Conservation (phyloP, 2,329 filamentous ascomycete genomes). For the Knoxdaviesia capensis region DNA sequence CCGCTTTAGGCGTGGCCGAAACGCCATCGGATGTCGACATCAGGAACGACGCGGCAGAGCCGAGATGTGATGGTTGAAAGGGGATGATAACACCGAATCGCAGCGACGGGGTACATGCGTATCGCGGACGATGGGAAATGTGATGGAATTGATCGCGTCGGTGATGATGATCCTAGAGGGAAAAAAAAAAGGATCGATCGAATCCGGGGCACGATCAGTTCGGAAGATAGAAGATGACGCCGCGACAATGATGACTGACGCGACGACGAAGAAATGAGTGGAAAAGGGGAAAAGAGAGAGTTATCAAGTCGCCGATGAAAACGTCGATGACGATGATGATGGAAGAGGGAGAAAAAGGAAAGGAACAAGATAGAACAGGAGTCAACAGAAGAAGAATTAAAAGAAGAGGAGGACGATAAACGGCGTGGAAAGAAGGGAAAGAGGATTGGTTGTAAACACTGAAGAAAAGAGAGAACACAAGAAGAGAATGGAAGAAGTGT, state of each 20-base stretch:
- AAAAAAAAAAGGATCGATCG: background rate
- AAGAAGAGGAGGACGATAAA: background rate
- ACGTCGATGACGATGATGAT: too few species aligned
- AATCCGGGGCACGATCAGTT: background rate
- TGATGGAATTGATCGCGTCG: too few species aligned
- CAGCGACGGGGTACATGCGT: background rate
- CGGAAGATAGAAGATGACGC: background rate
- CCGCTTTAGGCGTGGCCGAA: conserved; percentile 3
- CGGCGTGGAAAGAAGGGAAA: background rate
- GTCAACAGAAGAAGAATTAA: background rate
- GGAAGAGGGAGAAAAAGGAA: background rate
- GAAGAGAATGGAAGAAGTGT: background rate
- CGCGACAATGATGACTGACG: too few species aligned
- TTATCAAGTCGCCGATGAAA: background rate
- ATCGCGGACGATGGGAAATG: background rate
- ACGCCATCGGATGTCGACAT: conserved; percentile 1
- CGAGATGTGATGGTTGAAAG: background rate
- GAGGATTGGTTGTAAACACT: background rate
- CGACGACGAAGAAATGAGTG: background rate
- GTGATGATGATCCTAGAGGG: background rate
- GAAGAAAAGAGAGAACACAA: conserved; percentile 1
- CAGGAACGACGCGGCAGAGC: background rate
- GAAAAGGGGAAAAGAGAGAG: background rate
- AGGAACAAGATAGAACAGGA: background rate
- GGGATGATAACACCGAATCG: background rate